Evolutionary conservation across 2,329 filamentous ascomycete species (phyloP).

Genomic region (Trichoderma citrinoviride): DNA sequence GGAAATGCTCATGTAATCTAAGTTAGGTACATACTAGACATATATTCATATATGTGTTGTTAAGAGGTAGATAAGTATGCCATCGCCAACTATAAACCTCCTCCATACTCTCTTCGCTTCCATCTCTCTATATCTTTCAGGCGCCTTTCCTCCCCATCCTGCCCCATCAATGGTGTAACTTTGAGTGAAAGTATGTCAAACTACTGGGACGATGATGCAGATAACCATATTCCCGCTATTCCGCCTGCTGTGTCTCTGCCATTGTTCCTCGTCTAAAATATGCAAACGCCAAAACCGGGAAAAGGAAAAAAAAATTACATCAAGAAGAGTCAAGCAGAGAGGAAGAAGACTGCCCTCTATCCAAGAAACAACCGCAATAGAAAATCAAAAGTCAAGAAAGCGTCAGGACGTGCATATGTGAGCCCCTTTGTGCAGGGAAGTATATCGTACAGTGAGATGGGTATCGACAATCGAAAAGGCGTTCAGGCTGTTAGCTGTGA

Average conservation of each 20-base stretch:
- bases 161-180: background rate
- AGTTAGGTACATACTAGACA: too few species aligned
- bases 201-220: constrained; percentile 10
- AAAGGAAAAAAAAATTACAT: background rate
- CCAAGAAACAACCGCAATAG: background rate
- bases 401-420: constrained; percentile 5
- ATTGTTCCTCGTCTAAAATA: constrained; percentile 10
- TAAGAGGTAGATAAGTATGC: too few species aligned
- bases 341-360: background rate
- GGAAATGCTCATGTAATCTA: too few species aligned
- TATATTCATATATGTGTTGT: too few species aligned
- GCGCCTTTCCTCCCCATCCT: background rate
- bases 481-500: background rate
- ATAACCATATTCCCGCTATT: constrained; percentile 16
- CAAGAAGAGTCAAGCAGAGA: background rate
- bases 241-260: background rate
- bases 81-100: too few species aligned
- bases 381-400: background rate
- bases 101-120: background rate
- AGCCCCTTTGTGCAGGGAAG: background rate
- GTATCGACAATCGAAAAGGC: constrained; percentile 19
- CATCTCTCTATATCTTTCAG: constrained; percentile 5
- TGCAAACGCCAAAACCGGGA: constrained; percentile 15
- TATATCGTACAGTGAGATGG: constrained; percentile 20
- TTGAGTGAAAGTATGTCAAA: constrained; percentile 9